These are phyloP conservation scores for Saccharomycopsis capsularis DNA, from an alignment of 805 yeast species.

Conservation along the genomic window DNA sequence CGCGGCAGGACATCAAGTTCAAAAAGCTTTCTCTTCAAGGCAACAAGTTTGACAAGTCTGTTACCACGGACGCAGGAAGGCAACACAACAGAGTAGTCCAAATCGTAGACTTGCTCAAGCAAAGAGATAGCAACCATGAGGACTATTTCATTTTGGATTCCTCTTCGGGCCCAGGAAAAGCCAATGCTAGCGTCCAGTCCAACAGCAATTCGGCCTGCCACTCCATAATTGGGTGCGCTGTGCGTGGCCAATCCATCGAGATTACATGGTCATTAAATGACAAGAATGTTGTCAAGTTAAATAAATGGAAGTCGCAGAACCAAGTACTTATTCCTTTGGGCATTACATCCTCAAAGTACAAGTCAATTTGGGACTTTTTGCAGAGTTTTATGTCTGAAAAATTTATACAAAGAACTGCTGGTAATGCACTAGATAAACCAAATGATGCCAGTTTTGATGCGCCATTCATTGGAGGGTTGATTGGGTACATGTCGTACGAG, in stretches of 20 bases:
- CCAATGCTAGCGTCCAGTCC: too few species aligned
- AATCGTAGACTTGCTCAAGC: conserved; percentile 44
- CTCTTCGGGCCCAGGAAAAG: conserved; percentile 70
- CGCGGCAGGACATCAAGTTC: not conserved
- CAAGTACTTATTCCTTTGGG: not conserved
- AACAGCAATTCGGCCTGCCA: conserved; percentile 83
- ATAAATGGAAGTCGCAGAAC: not conserved
- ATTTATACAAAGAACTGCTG: conserved; percentile 27
- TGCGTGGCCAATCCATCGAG: conserved; percentile 28
- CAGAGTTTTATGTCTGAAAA: conserved; percentile 40
- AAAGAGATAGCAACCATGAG: conserved; percentile 13
- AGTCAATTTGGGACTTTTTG: conserved; percentile 47
- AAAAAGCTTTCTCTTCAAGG: not conserved
- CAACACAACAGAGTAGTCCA: too few species aligned
- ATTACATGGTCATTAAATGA: conserved; percentile 13
- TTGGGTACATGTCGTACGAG: conserved; percentile 85
- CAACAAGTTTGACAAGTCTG: too few species aligned
- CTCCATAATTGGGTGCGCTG: conserved; percentile 81
- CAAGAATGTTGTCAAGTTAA: not conserved
- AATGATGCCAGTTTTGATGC: conserved; percentile 30
- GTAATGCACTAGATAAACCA: not conserved
- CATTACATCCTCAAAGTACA: not conserved
- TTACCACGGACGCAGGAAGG: too few species aligned
- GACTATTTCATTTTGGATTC: conserved; percentile 65
- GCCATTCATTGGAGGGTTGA: conserved; percentile 87